These are phyloP conservation scores for Phaffomyces opuntiae DNA, from an alignment of 805 yeast genomes.

Conservation along the genomic window DNA sequence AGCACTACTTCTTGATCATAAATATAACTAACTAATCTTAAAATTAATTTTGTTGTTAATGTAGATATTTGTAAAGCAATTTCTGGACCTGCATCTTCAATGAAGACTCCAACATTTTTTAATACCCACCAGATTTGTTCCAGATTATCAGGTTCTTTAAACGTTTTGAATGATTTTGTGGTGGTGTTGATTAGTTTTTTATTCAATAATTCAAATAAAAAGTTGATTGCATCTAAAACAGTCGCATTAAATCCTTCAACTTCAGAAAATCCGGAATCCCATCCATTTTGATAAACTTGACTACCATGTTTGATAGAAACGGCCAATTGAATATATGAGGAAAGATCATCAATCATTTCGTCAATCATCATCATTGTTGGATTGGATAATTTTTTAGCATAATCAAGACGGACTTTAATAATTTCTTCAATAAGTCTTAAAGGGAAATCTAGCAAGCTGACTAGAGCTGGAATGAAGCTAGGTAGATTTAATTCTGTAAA, in stretches of 20 bases:
- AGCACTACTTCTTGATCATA: constrained; percentile 68
- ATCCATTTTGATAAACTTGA: constrained; percentile 49
- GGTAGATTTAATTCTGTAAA: constrained; percentile 71
- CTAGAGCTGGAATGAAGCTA: constrained; percentile 56
- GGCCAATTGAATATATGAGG: constrained; percentile 67
- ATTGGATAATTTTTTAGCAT: constrained; percentile 69
- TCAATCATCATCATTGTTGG: constrained; percentile 96
- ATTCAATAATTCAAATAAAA: constrained; percentile 63
- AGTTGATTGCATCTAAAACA: constrained; percentile 66
- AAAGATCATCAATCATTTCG: constrained; percentile 83
- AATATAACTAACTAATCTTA: constrained; percentile 62
- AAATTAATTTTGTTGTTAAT: constrained; percentile 59
- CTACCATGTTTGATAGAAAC: constrained; percentile 66
- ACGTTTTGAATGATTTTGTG: constrained; percentile 65
- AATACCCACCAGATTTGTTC: constrained; percentile 77
- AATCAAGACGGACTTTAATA: constrained; percentile 62
- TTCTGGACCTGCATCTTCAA: constrained; percentile 75
- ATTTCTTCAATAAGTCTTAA: constrained; percentile 72
- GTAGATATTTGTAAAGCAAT: constrained; percentile 71
- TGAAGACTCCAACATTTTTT: constrained; percentile 65
- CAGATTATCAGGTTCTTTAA: constrained; percentile 86
- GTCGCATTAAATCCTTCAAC: constrained; percentile 61
- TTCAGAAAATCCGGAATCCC: constrained; percentile 63
- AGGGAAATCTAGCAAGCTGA: constrained; percentile 68
- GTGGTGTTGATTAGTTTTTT: constrained; percentile 76